Evolutionary conservation across 139 green algal species (phyloP), one percentile per base, ranked within the genome.

Genomic region (Monoraphidium neglectum): DNA sequence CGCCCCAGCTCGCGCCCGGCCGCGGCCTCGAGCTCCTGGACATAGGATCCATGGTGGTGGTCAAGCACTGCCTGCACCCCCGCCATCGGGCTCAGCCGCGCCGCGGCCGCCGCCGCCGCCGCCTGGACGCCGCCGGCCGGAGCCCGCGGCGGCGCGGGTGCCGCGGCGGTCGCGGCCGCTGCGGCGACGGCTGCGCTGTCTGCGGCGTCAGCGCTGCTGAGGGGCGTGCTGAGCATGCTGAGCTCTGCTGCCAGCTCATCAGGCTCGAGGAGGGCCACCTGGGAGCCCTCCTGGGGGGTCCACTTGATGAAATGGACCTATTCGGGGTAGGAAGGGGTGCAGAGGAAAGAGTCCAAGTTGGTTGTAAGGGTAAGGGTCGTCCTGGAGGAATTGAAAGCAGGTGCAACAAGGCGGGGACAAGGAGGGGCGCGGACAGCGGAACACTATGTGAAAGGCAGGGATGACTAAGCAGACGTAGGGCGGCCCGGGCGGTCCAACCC

Each of bases 1-100:
- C n/a, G n/a, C n/a, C n/a, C n/a, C 26, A 51, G 43, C 43, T 51
- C 43, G 43, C 38, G 59, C 61, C 82, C 46, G 13, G 89, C 89
- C n/a, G 89, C 87, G 4, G 79, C 76, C 16, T 89, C 80, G 21
- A 94, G 70, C 74, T 92, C 89, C 64, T 91, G 82, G 1, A 79
- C 61, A 64, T 94, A 94, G 57, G 60, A 83, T 30, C 79, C 77
- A 66, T 92, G 86, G 56, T 89, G 87, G 65, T 94, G 89, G 57
- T 94, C 89, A 67, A 93, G 60, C 61, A 87, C 78, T 5, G 81
- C 79, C 72, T 91, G 89, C 76, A 89, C 36, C 23, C 33, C 28
- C 16, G 60, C 21, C 24, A 46, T 2, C 1, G 61, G 68, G 54
- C 24, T 75, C 38, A 71, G 1, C 10, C 30, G 43, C 6, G 59